Base-by-base conservation (phyloP, 371 early-diverging fungal genomes). In the Apophysomyces ossiformis region DNA sequence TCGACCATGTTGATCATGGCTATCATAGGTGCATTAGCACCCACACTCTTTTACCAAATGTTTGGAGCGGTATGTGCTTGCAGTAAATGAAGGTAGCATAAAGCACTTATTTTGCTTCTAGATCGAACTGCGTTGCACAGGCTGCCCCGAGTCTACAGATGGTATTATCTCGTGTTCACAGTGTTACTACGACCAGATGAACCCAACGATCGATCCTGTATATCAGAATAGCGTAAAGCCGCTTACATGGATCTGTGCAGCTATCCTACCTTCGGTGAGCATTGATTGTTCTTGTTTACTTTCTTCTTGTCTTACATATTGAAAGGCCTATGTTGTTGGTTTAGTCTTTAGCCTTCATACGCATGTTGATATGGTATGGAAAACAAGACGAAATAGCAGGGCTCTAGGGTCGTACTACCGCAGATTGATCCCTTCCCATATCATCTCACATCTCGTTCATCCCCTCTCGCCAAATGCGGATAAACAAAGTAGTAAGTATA, bases 1-100 rank as follows among this genome's bases (percentile, higher is more conserved):
- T 89, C 94, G 4, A 96, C 97, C 7, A 89, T 98, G 91, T 85
- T 98, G 18, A 95, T 96, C 69, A 91, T 97, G 92, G 87, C 94
- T 0, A 86, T 97, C 60, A 93, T 97, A 75, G 97, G 95, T 7
- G 93, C 90, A 6, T 91, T 98, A 73, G 92, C 95, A 0, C 98
- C 99, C 4, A 96, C 97, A 1, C 66, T 97, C 47, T 98, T 97
- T 70, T 96, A 96, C 72, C 90, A 92, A 67, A 91, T 93, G 54
- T 97, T 92, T 81, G 97, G 96, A 5, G 85, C 81, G 36, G 89
- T 89, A 81, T 72, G 78, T 68, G 0, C 18, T 41, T 26, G 3
- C 13, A 26, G 12, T 6, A 16, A 60, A 7, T 9, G 11, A 57
- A n/a, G n/a, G 13, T 9, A 37, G 39, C 39, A 58, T n/a, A 58